A percentile compares a stretch with the other conserved stretches of the same genome.
Evolutionary conservation across 1,139 yeast genomes (phyloP).

Genomic region (Taphrina wiesneri): DNA sequence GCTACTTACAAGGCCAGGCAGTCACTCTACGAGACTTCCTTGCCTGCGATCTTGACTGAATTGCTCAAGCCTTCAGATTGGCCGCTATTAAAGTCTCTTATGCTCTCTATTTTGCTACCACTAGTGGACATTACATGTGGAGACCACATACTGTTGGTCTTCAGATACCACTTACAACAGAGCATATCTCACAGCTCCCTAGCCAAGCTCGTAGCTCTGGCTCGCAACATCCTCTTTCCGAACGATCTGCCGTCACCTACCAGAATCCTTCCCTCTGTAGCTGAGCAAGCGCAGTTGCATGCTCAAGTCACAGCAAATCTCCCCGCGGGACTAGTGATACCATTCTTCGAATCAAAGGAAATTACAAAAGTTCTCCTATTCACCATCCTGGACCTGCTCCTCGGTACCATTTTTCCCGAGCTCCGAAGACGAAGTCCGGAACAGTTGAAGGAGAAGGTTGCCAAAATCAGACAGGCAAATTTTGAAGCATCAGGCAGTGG

Average conservation of each 20-base stretch:
- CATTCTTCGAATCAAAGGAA: constrained; percentile 16
- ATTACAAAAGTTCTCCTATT: constrained; percentile 11
- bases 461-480: constrained; percentile 17
- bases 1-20: neutral
- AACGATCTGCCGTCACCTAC: constrained; percentile 17
- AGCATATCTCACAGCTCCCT: constrained; percentile 5
- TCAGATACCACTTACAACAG: neutral
- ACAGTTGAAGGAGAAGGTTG: constrained; percentile 19
- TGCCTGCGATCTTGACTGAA: constrained; percentile 1
- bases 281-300: neutral
- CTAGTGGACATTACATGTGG: constrained; percentile 10
- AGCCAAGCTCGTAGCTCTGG: neutral
- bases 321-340: constrained; percentile 2
- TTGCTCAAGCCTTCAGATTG: constrained; percentile 4
- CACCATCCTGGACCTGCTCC: constrained; percentile 2
- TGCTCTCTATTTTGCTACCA: neutral
- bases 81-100: neutral
- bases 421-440: constrained; percentile 22
- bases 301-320: neutral
- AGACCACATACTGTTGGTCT: neutral
- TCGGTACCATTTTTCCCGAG: constrained; percentile 26
- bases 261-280: constrained; percentile 1
- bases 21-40: neutral
- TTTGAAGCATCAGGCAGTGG: constrained; percentile 19
- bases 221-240: constrained; percentile 11